Percentiles rank a stretch among this genome's conserved stretches.
Conservation (phyloP, 345 rosid species). For the Citrus hindsii region DNA sequence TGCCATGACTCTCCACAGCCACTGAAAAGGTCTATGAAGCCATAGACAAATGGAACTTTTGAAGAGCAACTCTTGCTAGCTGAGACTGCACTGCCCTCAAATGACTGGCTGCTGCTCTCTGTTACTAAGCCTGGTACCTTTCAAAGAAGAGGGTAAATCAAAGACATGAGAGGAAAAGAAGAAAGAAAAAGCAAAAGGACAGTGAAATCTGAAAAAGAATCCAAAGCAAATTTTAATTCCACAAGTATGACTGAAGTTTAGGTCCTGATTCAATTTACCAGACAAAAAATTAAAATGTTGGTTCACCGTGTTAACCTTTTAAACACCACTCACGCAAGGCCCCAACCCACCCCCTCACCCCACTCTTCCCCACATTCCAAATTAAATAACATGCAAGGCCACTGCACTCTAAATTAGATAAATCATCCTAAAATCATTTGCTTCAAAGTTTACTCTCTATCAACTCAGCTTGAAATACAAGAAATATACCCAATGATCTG, state of each 20-base stretch:
- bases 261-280: not conserved
- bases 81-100: slow-evolving; percentile 40
- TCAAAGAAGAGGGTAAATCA: slow-evolving; percentile 21
- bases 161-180: not conserved
- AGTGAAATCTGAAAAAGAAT: not conserved
- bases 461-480: not conserved
- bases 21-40: slow-evolving; percentile 81
- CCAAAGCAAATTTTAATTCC: not conserved
- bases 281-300: not conserved
- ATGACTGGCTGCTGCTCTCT: slow-evolving; percentile 34
- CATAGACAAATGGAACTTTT: slow-evolving; percentile 70
- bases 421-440: not conserved
- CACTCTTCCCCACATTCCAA: no score
- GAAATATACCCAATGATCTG: not conserved
- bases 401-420: not conserved
- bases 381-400: not conserved
- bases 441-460: not conserved
- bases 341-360: no score
- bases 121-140: slow-evolving; percentile 41
- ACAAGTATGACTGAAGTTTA: not conserved
- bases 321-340: not conserved
- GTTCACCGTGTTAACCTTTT: not conserved
- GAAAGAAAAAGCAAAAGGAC: not conserved
- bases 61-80: slow-evolving; percentile 40
- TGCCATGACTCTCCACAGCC: slow-evolving; percentile 82